phyloP scores from a whole-genome alignment of 176 grass and related monocot species.

The Aegilops longissima region DNA sequence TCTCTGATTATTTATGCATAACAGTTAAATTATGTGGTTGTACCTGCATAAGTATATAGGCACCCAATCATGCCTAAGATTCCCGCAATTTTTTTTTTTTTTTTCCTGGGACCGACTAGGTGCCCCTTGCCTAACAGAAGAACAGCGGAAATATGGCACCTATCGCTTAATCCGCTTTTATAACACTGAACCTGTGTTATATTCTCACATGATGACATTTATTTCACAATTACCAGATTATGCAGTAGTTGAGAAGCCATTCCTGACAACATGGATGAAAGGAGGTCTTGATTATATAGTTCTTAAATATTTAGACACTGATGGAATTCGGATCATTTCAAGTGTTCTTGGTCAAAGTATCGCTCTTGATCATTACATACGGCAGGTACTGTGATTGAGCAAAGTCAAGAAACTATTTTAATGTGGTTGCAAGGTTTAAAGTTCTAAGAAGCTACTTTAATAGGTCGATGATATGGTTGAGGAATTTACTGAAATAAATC shows the following conservation, averaged over 20 bases:
- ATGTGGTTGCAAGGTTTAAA: slow-evolving; percentile 12
- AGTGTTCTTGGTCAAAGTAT: slow-evolving; percentile 96
- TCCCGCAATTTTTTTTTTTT: too few species aligned
- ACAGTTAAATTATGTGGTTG: background rate
- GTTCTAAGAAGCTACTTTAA: slow-evolving; percentile 20
- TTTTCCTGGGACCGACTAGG: background rate
- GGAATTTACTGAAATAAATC: slow-evolving; percentile 96
- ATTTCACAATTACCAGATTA: slow-evolving; percentile 59
- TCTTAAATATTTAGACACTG: slow-evolving; percentile 87
- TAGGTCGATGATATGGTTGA: slow-evolving; percentile 99
- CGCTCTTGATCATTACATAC: slow-evolving; percentile 90
- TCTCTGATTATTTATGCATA: background rate
- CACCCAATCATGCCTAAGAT: background rate
- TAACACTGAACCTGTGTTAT: background rate
- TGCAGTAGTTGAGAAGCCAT: slow-evolving; percentile 84
- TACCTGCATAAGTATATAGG: background rate
- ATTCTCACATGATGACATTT: slow-evolving; percentile 7
- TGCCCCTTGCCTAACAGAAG: background rate
- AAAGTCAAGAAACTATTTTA: background rate
- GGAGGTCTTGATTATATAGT: slow-evolving; percentile 84
- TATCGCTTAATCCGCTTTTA: background rate
- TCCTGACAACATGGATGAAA: slow-evolving; percentile 81
- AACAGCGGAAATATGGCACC: background rate
- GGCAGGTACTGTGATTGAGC: slow-evolving; percentile 53
- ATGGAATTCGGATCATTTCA: slow-evolving; percentile 80